Percentiles rank a stretch among this genome's conserved stretches.
phyloP scores from a whole-genome alignment of 2,329 filamentous ascomycete species.

The Neofusicoccum umdonicola region DNA sequence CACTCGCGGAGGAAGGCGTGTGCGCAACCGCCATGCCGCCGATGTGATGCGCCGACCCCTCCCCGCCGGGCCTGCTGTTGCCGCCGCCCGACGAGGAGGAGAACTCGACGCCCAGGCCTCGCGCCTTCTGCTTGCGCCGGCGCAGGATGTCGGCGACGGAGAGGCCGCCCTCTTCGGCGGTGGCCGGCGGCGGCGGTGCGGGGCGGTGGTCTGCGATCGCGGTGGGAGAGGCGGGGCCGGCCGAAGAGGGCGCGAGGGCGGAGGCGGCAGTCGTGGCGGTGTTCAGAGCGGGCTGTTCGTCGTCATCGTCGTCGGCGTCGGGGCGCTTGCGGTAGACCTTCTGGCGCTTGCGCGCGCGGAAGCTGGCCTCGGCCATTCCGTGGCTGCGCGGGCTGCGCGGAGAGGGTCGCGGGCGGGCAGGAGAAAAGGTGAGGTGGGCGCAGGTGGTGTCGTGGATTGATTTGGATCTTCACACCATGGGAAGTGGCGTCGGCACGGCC shows the following conservation, averaged over 20 bases:
- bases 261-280: background rate
- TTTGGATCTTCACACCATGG: background rate
- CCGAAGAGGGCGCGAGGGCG: background rate
- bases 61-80: slow-evolving; percentile 20
- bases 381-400: background rate
- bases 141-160: slow-evolving; percentile 54
- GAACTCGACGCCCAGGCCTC: slow-evolving; percentile 59
- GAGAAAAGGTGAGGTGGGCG: background rate
- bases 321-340: slow-evolving; percentile 50
- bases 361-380: slow-evolving; percentile 33
- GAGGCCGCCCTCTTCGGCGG: slow-evolving; percentile 33
- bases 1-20: no score
- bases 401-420: background rate
- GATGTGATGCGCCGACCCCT: slow-evolving; percentile 7
- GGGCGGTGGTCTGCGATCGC: background rate
- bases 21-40: slow-evolving; percentile 22
- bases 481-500: background rate
- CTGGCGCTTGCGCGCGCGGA: slow-evolving; percentile 50
- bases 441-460: background rate
- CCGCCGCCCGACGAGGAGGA: slow-evolving; percentile 33
- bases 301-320: slow-evolving; percentile 29
- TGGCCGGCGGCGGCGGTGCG: background rate
- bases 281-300: background rate
- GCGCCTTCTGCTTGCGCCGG: slow-evolving; percentile 52
- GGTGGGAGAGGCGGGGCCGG: background rate